These are phyloP conservation scores for Penicillium occitanis DNA, from an alignment of 2,329 filamentous ascomycete genomes.

Conservation along the genomic window DNA sequence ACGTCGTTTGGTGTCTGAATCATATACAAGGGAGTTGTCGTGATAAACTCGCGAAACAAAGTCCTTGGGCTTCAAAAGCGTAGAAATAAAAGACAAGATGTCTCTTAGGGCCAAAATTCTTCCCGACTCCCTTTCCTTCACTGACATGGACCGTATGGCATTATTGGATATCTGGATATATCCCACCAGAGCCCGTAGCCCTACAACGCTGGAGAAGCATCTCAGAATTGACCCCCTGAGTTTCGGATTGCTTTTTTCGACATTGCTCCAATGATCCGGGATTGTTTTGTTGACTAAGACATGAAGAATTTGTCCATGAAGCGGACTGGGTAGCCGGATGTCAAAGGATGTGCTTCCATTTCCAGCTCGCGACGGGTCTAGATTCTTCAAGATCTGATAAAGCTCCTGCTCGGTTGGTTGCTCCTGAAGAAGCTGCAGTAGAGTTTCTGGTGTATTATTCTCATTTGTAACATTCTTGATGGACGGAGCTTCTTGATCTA, in stretches of 20 bases:
- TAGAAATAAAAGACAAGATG: constrained; percentile 38
- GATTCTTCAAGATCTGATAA: constrained; percentile 30
- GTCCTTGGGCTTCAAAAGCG: constrained; percentile 46
- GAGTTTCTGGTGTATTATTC: constrained; percentile 11
- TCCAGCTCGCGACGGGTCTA: constrained; percentile 37
- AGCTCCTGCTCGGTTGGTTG: constrained; percentile 40
- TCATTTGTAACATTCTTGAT: neutral
- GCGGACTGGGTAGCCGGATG: constrained; percentile 63
- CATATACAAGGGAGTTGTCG: constrained; percentile 44
- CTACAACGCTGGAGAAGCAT: constrained; percentile 71
- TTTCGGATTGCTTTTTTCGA: constrained; percentile 42
- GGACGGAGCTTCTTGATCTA: neutral
- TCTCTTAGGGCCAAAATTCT: constrained; percentile 36
- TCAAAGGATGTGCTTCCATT: constrained; percentile 46
- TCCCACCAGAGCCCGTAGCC: constrained; percentile 73
- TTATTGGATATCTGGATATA: constrained; percentile 63
- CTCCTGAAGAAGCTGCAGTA: constrained; percentile 41
- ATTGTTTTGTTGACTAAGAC: constrained; percentile 71
- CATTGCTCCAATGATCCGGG: constrained; percentile 75
- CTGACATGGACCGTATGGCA: constrained; percentile 26
- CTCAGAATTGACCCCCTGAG: constrained; percentile 53
- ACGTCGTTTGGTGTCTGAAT: constrained; percentile 47
- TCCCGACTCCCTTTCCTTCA: constrained; percentile 36
- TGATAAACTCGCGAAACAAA: constrained; percentile 47
- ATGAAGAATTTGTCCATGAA: constrained; percentile 72